Percentiles rank a stretch among this genome's conserved stretches.
phyloP scores from a whole-genome alignment of 2,329 filamentous ascomycete genomes.

The Nemania sp. region DNA sequence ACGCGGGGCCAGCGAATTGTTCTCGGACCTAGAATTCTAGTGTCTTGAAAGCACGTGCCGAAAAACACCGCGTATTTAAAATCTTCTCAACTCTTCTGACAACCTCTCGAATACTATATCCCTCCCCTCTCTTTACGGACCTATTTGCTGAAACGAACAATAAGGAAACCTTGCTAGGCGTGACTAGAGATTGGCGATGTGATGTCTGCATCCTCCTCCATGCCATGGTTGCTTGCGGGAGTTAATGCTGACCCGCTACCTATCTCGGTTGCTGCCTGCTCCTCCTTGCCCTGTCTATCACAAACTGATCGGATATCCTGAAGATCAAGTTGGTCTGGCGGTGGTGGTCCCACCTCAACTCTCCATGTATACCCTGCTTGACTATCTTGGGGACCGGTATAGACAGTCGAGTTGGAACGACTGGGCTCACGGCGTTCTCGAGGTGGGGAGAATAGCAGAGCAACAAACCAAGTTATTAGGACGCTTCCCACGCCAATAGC shows the following conservation, averaged over 20 bases:
- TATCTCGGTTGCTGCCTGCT: neutral
- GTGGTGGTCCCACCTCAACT: slow-evolving; percentile 11
- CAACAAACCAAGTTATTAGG: neutral
- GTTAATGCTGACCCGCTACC: too few species aligned
- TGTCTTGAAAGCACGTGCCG: slow-evolving; percentile 58
- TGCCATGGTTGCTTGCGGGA: neutral
- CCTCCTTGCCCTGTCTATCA: neutral
- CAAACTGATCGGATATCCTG: neutral
- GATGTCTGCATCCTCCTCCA: neutral
- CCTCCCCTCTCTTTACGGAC: neutral
- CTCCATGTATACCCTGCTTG: slow-evolving; percentile 11
- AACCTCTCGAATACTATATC: neutral
- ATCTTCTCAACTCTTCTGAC: slow-evolving; percentile 77
- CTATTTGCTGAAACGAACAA: slow-evolving; percentile 19
- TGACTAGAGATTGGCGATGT: slow-evolving; percentile 8
- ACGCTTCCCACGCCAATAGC: neutral
- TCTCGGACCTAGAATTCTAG: slow-evolving; percentile 43
- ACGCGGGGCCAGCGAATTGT: slow-evolving; percentile 65
- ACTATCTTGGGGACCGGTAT: neutral
- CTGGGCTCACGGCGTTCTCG: neutral
- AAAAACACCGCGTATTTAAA: slow-evolving; percentile 69
- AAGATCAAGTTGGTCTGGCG: neutral
- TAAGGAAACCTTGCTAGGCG: slow-evolving; percentile 5
- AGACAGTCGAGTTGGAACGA: neutral
- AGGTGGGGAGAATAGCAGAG: neutral